Percentiles rank a stretch among this genome's conserved stretches.
Evolutionary conservation across 2,329 filamentous ascomycete genomes (phyloP).

Genomic region (Colletotrichum tanaceti): DNA sequence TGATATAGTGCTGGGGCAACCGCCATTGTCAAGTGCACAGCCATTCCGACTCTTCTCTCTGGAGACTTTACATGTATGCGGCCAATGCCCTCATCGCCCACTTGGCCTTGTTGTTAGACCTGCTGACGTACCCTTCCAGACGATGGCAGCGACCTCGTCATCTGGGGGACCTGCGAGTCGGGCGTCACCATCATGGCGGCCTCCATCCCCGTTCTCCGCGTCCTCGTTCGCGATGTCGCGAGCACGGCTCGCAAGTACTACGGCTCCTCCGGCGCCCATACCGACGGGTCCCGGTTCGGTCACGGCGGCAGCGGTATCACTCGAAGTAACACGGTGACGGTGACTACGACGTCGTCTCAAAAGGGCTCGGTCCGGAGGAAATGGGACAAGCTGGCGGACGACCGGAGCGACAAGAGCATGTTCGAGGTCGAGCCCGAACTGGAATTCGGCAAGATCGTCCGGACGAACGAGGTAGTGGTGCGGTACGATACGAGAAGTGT

Average conservation of each 20-base stretch:
- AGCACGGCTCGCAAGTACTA: constrained; percentile 25
- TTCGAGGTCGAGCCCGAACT: constrained; percentile 18
- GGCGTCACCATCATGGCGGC: constrained; percentile 32
- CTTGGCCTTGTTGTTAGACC: constrained; percentile 44
- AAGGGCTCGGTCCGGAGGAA: constrained; percentile 27
- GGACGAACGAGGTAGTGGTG: constrained; percentile 41
- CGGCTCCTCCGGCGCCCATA: constrained; percentile 16
- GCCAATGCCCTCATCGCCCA: constrained; percentile 20
- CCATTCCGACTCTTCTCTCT: constrained; percentile 29
- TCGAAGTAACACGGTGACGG: constrained; percentile 22
- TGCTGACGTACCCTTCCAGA: constrained; percentile 39
- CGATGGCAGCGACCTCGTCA: constrained; percentile 23
- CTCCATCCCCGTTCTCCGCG: constrained; percentile 40
- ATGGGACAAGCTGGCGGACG: constrained; percentile 35
- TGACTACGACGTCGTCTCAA: constrained; percentile 21
- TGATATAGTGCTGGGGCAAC: constrained; percentile 38
- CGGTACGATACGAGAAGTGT: constrained; percentile 37
- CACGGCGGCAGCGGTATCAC: not conserved
- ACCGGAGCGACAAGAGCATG: constrained; percentile 38
- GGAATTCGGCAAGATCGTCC: constrained; percentile 41
- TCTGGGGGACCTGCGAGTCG: constrained; percentile 30
- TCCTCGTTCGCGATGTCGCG: constrained; percentile 36
- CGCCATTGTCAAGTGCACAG: constrained; percentile 40
- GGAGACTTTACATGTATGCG: constrained; percentile 34
- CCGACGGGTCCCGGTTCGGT: constrained; percentile 9